Evolutionary conservation across 768 basidiomycete genomes (phyloP), one percentile per base, ranked within the genome.

Genomic region (Boletus fagicola): DNA sequence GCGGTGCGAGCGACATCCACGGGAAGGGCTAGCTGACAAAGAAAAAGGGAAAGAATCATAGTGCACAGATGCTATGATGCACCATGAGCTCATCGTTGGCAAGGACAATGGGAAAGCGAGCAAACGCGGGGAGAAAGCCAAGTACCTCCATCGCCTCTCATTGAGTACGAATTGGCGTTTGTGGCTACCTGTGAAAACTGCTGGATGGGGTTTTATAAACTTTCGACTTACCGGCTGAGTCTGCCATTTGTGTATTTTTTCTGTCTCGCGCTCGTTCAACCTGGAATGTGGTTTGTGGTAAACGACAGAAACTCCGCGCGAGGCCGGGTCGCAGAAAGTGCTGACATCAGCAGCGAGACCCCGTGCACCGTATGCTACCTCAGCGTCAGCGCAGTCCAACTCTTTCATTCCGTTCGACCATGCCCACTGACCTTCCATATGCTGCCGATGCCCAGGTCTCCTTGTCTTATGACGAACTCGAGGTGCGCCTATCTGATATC

Each of bases 371-470:
- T 4, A 1, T 22, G 4, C 57, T 44, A 7, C 7, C 20, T 24
- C 22, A 4, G 36, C 40, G 15, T 39, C 28, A 20, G 53, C 66
- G 59, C 69, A 66, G 63, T 54, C 51, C 33, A 16, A n/a, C 46
- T 40, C 26, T 18, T 54, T 47, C 52, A 47, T 49, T 58, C 61
- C 56, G 62, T 56, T 50, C 62, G 33, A 65, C 63, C 61, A 86
- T 88, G 84, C 70, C 85, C 38, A 90, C 90, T 51, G 93, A 97
- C 66, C 80, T 97, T 18, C 95, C 95, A 39, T 97, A 97, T 73
- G 95, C 95, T 51, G 95, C 94, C 16, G 95, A 98, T 70, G 95
- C 94, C 3, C 86, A 96, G 70, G 82, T 91, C 50, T 92, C 93
- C 4, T 78, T 97, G 16, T 83, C 88, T 2, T 94, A 83, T 70